Evolutionary conservation across 495 filamentous ascomycete species (phyloP).

Genomic region (Neurospora sp.): DNA sequence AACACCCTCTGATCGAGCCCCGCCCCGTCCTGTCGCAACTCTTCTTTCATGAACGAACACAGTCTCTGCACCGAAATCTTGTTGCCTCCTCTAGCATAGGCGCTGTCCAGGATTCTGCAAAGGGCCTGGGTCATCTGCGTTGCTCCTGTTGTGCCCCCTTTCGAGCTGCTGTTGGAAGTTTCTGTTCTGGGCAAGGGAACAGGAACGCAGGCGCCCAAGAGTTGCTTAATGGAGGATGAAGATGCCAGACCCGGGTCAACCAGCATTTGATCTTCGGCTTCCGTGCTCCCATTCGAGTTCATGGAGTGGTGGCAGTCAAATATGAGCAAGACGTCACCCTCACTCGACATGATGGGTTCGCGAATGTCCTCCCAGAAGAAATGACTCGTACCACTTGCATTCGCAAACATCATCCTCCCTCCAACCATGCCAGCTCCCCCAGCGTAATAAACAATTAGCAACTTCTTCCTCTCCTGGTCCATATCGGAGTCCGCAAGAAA

Average conservation of each 20-base stretch:
- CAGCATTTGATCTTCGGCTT: slow-evolving; percentile 3
- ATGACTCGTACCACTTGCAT: background rate
- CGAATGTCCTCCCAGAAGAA: slow-evolving; percentile 24
- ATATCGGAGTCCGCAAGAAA: slow-evolving; percentile 6
- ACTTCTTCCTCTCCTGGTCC: background rate
- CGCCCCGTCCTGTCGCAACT: slow-evolving; percentile 5
- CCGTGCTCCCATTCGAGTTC: background rate
- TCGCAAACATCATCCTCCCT: slow-evolving; percentile 16
- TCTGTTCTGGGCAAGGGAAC: background rate
- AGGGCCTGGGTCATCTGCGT: slow-evolving; percentile 11
- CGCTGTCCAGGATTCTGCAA: slow-evolving; percentile 10
- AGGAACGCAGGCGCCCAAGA: slow-evolving; percentile 14
- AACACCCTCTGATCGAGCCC: slow-evolving; percentile 11
- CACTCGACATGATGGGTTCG: slow-evolving; percentile 15
- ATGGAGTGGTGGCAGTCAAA: slow-evolving; percentile 14
- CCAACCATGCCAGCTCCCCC: slow-evolving; percentile 14
- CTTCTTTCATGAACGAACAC: slow-evolving; percentile 17
- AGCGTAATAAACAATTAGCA: slow-evolving; percentile 18
- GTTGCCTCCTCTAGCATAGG: background rate
- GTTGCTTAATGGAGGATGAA: slow-evolving; percentile 12
- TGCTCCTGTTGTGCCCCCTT: background rate
- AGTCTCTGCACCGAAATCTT: slow-evolving; percentile 15
- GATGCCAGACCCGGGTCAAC: slow-evolving; percentile 10
- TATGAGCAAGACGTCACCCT: slow-evolving; percentile 15
- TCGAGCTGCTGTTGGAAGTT: background rate